These are phyloP conservation scores for Colletotrichum echinochloae DNA, from an alignment of 2,329 filamentous ascomycete genomes.

Conservation along the genomic window DNA sequence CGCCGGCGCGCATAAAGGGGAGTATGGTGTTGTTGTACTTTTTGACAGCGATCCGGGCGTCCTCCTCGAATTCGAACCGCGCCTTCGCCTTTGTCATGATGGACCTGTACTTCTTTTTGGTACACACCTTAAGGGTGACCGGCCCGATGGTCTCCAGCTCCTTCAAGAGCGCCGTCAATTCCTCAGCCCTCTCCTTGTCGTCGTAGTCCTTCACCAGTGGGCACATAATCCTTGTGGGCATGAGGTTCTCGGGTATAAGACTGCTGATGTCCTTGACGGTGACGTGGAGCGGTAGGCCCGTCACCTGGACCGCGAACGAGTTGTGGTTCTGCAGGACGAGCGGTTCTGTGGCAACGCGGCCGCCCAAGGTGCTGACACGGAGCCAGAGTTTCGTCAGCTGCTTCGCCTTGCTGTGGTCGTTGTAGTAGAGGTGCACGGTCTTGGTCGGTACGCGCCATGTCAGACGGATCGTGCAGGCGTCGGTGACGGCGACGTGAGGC, in stretches of 20 bases:
- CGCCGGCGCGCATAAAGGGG: neutral
- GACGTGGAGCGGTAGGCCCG: neutral
- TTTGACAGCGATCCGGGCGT: neutral
- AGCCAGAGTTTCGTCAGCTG: neutral
- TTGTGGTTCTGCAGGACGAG: fast-evolving
- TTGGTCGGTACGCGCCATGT: neutral
- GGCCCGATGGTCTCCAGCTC: neutral
- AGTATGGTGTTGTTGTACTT: neutral
- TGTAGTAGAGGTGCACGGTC: neutral
- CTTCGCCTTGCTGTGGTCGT: neutral
- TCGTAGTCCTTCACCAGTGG: neutral
- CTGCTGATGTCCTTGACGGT: neutral
- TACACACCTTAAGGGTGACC: neutral
- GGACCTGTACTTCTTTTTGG: neutral
- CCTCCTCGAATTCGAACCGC: neutral
- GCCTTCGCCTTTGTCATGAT: neutral
- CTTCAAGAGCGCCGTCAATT: neutral
- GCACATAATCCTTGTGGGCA: neutral
- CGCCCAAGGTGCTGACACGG: too few species aligned
- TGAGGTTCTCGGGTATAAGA: neutral
- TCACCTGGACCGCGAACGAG: neutral
- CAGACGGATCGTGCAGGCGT: neutral
- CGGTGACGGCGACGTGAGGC: neutral
- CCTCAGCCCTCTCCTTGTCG: neutral
- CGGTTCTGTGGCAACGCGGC: neutral